A percentile compares a stretch with the other conserved stretches of the same genome.
These are phyloP conservation scores for Aspergillus latus DNA, from an alignment of 2,329 filamentous ascomycete genomes.

Conservation along the genomic window DNA sequence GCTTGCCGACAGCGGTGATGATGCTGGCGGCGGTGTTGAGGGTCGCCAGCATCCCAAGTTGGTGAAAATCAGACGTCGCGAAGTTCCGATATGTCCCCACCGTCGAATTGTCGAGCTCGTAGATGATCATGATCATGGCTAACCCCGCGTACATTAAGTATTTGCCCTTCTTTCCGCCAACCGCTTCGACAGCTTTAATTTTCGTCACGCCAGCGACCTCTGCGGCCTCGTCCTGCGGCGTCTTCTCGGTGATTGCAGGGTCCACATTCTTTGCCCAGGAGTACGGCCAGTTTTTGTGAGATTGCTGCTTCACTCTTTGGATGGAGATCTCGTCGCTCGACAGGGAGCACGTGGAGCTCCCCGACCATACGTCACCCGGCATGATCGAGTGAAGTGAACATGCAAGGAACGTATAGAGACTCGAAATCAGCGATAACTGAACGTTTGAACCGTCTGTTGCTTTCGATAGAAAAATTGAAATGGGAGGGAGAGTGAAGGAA, in stretches of 20 bases:
- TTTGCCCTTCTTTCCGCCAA: constrained; percentile 31
- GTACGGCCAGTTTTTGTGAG: constrained; percentile 1
- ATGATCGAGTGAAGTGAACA: constrained; percentile 1
- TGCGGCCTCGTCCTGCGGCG: not conserved
- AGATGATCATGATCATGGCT: constrained; percentile 34
- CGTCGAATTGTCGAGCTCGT: constrained; percentile 40
- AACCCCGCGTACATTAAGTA: constrained; percentile 32
- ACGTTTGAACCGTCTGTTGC: not conserved
- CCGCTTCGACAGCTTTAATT: constrained; percentile 30
- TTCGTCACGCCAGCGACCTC: constrained; percentile 27
- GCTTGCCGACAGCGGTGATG: constrained; percentile 42
- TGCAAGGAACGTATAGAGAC: not conserved
- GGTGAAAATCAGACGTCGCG: constrained; percentile 41
- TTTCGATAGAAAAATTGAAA: not conserved
- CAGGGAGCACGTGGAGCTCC: constrained; percentile 4
- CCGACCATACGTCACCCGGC: constrained; percentile 11
- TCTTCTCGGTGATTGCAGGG: constrained; percentile 11
- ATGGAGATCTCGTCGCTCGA: constrained; percentile 8
- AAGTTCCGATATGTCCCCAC: constrained; percentile 44
- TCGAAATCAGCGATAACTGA: not conserved
- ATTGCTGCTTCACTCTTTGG: not conserved
- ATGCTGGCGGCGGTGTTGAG: constrained; percentile 41
- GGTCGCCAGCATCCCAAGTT: constrained; percentile 37
- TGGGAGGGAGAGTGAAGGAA: not conserved
- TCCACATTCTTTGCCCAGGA: constrained; percentile 13